phyloP scores from a whole-genome alignment of 176 grass and related monocot species.

The Melocanna baccifera region DNA sequence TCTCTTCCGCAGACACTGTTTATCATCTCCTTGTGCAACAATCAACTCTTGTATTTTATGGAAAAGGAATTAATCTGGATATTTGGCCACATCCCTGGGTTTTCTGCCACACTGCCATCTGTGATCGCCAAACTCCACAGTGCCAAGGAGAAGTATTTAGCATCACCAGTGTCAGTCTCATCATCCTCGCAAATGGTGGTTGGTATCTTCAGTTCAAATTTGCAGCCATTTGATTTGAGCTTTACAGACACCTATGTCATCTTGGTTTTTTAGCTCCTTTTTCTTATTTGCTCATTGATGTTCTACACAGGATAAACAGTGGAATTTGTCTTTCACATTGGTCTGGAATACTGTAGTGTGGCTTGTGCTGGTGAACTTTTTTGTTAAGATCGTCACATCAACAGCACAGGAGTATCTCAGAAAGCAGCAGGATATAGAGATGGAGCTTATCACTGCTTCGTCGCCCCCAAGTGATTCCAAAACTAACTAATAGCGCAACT shows the following conservation, averaged over 20 bases:
- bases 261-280: not conserved
- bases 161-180: constrained; percentile 40
- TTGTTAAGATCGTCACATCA: constrained; percentile 74
- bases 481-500: constrained; percentile 25
- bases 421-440: constrained; percentile 79
- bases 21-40: constrained; percentile 92
- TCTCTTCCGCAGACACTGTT: constrained; percentile 53
- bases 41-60: constrained; percentile 86
- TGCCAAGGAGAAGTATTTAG: constrained; percentile 81
- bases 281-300: constrained; percentile 11
- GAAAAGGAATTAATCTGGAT: constrained; percentile 84
- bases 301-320: constrained; percentile 53
- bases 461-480: constrained; percentile 1
- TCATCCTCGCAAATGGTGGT: constrained; percentile 55
- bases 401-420: constrained; percentile 76
- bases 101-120: constrained; percentile 66
- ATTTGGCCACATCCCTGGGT: constrained; percentile 67
- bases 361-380: constrained; percentile 84
- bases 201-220: constrained; percentile 26
- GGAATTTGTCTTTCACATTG: constrained; percentile 85
- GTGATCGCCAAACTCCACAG: constrained; percentile 72
- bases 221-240: constrained; percentile 2
- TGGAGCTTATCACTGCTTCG: constrained; percentile 41
- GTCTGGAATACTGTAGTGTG: constrained; percentile 85
- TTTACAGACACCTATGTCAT: not conserved